Evolutionary conservation across 768 basidiomycete genomes (phyloP).

Genomic region (Podaxis carcinomalis): DNA sequence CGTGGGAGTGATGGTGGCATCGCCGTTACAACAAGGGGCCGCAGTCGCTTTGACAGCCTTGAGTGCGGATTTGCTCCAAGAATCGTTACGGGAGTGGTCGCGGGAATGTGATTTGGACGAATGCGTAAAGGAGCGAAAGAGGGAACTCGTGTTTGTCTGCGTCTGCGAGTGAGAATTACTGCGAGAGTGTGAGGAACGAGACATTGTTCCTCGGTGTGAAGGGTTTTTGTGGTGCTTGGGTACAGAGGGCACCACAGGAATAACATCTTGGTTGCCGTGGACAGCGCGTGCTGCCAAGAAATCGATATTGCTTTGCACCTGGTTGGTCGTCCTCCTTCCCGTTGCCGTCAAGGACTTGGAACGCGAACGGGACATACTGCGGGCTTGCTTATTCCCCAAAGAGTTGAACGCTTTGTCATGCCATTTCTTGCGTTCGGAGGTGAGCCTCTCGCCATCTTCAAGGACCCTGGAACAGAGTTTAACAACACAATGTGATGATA

Average conservation of each 20-base stretch:
- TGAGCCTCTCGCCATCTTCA: conserved; percentile 55
- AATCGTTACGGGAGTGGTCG: conserved; percentile 38
- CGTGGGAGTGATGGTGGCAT: neutral
- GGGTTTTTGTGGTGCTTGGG: conserved; percentile 5
- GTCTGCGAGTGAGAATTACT: neutral
- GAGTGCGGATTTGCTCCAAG: conserved; percentile 38
- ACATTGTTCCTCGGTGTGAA: neutral
- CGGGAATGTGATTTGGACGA: conserved; percentile 15
- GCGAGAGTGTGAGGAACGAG: conserved; percentile 4
- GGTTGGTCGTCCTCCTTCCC: conserved; percentile 22
- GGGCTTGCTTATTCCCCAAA: conserved; percentile 59
- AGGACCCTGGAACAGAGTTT: conserved; percentile 48
- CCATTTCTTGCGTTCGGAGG: conserved; percentile 66
- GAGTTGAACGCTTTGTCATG: conserved; percentile 57
- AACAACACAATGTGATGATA: conserved; percentile 2
- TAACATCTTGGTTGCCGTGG: conserved; percentile 57
- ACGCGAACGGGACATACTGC: conserved; percentile 59
- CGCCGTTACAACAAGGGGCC: conserved; percentile 13
- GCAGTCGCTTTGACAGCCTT: conserved; percentile 34
- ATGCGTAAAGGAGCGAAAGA: neutral
- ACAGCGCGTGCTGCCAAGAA: conserved; percentile 64
- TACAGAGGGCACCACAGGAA: conserved; percentile 33
- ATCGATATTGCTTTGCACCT: conserved; percentile 39
- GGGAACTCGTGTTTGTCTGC: conserved; percentile 4
- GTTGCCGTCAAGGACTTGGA: conserved; percentile 50